These are phyloP conservation scores for Pterocarpus santalinus DNA, from an alignment of 306 rosid genomes.

Conservation along the genomic window DNA sequence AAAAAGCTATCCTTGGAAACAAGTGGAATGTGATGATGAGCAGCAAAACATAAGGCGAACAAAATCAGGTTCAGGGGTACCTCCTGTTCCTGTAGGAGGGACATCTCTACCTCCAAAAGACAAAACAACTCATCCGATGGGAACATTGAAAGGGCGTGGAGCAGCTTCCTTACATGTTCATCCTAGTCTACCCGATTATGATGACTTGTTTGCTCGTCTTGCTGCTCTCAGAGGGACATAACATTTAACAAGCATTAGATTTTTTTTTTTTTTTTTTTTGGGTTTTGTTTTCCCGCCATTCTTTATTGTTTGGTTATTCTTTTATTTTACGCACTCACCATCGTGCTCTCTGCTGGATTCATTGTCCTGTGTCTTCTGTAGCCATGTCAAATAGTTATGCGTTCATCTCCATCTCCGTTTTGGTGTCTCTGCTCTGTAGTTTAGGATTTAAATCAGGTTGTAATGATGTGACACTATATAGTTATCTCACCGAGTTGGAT, in stretches of 20 bases:
- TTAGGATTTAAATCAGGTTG: background rate
- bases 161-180: constrained; percentile 64
- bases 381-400: background rate
- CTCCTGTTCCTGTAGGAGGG: constrained; percentile 38
- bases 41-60: constrained; percentile 20
- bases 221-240: constrained; percentile 67
- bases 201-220: constrained; percentile 74
- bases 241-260: background rate
- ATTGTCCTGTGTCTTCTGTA: too few relatives aligned
- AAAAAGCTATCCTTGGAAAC: too few relatives aligned
- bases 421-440: too few relatives aligned
- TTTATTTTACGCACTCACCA: background rate
- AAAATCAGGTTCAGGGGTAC: constrained; percentile 22
- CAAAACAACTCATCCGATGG: background rate
- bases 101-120: constrained; percentile 54
- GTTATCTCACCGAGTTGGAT: background rate
- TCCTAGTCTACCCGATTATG: constrained; percentile 89
- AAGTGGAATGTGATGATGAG: background rate
- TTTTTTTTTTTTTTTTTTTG: background rate
- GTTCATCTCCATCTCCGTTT: too few relatives aligned
- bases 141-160: constrained; percentile 24
- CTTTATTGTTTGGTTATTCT: constrained; percentile 3
- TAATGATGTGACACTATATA: background rate
- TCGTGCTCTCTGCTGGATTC: background rate
- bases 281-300: too few relatives aligned